Evolutionary conservation across 1,139 yeast genomes (phyloP).

Genomic region (Blastobotrys proliferans): DNA sequence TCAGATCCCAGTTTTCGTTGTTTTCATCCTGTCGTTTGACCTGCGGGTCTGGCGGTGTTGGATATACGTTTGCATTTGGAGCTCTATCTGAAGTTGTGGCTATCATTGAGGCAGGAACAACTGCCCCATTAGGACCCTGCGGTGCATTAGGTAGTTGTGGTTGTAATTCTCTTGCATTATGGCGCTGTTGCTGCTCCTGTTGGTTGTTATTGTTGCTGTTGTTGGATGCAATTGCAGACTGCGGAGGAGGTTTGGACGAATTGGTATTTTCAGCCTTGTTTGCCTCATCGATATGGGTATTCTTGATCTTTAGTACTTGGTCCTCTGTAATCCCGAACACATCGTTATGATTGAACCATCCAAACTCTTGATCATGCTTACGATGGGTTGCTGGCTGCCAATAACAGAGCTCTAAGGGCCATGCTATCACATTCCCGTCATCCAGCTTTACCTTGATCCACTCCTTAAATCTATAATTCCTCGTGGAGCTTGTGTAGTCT

Average conservation of each 20-base stretch:
- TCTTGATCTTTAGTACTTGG: constrained; percentile 3
- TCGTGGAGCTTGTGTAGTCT: constrained; percentile 31
- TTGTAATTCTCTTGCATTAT: background rate
- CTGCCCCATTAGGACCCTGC: too few species aligned
- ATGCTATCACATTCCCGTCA: constrained; percentile 15
- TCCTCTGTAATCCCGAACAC: constrained; percentile 10
- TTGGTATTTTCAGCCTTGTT: too few species aligned
- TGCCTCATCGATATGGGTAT: background rate
- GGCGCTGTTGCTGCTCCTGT: constrained; percentile 4
- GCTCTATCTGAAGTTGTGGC: background rate
- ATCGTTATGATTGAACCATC: constrained; percentile 11
- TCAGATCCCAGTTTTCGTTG: constrained; percentile 13
- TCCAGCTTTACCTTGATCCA: constrained; percentile 21
- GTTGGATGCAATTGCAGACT: background rate
- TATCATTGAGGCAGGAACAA: too few species aligned
- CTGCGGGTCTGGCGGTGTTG: constrained; percentile 38
- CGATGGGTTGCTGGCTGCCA: constrained; percentile 9
- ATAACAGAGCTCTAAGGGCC: constrained; percentile 21
- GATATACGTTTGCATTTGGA: constrained; percentile 26
- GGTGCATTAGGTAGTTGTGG: constrained; percentile 1
- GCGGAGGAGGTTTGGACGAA: background rate
- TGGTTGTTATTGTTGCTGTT: background rate
- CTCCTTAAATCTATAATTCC: constrained; percentile 19
- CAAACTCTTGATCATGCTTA: constrained; percentile 7
- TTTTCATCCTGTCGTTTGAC: constrained; percentile 16